Evolutionary conservation across 1,139 yeast species (phyloP), one percentile per base, ranked within the genome.

Genomic region (Meyerozyma smithsonii): DNA sequence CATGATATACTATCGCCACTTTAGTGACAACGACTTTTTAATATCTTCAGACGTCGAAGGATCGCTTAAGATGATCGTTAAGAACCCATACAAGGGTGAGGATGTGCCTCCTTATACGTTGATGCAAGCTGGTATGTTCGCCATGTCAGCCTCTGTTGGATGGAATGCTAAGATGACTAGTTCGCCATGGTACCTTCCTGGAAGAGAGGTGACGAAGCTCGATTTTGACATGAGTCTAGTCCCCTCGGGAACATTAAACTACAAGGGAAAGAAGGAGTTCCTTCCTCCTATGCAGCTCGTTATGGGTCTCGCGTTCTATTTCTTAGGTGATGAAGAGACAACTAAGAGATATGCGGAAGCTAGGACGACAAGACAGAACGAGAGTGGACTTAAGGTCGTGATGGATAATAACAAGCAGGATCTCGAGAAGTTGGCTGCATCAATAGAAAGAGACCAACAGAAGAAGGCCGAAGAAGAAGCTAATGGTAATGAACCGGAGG

Each of bases 101-200:
- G 74, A 72, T 8, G 62, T 85, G 2, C 95, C 97, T 0, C 97
- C 97, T 1, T 74, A 88, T 7, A 84, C 98, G 0, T 67, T 90
- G 43, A 72, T 82, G 61, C 98, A 92, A 59, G 97, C 98, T 0
- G 96, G 96, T 10, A 76, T 86, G 8, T 82, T 83, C 52, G 76
- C 95, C 10, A 74, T 89, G 48, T 73, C 94, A n/a, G 76, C 90
- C 0, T 82, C 95, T 1, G 79, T 75, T 36, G 96, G 96, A 0
- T 92, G 99, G 99, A 90, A 81, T 37, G 77, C 82, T 36, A 90
- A 89, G 56, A 72, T 84, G 34, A 77, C 85, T 1, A 77, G 86
- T 0, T 81, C 95, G 1, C 84, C 96, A 3, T 89, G 96, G 95
- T 84, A 80, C 72, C 77, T 86, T 17, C 72, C 70, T 36, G 89